These are phyloP conservation scores for Monilinia laxa DNA, from an alignment of 2,329 filamentous ascomycete genomes.

Conservation along the genomic window DNA sequence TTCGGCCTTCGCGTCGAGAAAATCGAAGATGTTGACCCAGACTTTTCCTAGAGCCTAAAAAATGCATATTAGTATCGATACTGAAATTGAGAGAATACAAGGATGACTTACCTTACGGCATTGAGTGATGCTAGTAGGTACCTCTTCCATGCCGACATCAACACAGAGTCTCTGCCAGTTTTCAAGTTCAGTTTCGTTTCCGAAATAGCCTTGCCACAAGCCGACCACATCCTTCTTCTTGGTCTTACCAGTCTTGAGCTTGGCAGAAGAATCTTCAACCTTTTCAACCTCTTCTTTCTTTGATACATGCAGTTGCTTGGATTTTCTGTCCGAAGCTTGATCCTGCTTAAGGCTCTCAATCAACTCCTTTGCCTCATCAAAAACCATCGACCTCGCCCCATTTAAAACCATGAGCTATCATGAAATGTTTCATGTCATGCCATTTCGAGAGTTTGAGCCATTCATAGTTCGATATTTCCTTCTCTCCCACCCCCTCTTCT, in stretches of 20 bases:
- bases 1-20: slow-evolving; percentile 42
- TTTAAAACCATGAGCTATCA: slow-evolving; percentile 3
- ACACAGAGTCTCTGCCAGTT: slow-evolving; percentile 49
- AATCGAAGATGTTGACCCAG: slow-evolving; percentile 52
- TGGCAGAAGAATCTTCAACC: not conserved
- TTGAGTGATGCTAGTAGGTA: slow-evolving; percentile 46
- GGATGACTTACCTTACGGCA: slow-evolving; percentile 46
- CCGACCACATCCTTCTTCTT: slow-evolving; percentile 23
- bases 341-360: slow-evolving; percentile 5
- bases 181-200: slow-evolving; percentile 37
- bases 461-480: not conserved
- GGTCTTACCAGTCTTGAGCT: slow-evolving; percentile 4
- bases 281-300: not conserved
- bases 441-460: not conserved
- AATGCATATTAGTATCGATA: not conserved
- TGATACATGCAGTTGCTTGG: not conserved
- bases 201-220: slow-evolving; percentile 32
- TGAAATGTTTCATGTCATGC: slow-evolving; percentile 8
- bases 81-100: not conserved
- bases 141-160: slow-evolving; percentile 45
- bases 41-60: slow-evolving; percentile 45
- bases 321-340: slow-evolving; percentile 4
- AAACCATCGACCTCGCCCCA: not conserved
- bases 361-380: not conserved
- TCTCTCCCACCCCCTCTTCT: not conserved